Percentiles rank a stretch among this genome's conserved stretches.
Conservation (phyloP, 2,329 filamentous ascomycete genomes). For the Sporothrix globosa region DNA sequence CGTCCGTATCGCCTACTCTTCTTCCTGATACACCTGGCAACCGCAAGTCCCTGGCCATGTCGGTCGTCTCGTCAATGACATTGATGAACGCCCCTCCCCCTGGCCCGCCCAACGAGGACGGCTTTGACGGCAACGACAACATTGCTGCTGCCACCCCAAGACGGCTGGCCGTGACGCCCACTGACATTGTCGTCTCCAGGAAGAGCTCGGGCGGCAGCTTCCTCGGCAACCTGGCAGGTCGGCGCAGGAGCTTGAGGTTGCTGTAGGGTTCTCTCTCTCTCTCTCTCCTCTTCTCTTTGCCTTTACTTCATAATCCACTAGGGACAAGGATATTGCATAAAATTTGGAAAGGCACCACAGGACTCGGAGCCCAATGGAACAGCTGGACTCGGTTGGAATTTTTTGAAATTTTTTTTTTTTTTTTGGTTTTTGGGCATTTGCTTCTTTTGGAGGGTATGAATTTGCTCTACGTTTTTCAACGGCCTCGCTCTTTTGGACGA, state of each 20-base stretch:
- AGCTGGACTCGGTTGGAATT: neutral
- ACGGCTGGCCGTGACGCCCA: conserved; percentile 41
- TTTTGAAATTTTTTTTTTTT: neutral
- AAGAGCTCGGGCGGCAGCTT: conserved; percentile 43
- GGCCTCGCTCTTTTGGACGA: conserved; percentile 26
- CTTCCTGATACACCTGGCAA: conserved; percentile 33
- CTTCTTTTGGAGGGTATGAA: neutral
- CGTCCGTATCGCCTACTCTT: neutral
- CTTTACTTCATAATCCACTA: neutral
- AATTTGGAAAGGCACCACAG: conserved; percentile 18
- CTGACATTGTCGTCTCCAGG: conserved; percentile 34
- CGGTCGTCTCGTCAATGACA: conserved; percentile 35
- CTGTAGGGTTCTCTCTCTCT: conserved; percentile 6
- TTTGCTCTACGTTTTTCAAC: conserved; percentile 1
- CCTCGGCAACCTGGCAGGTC: conserved; percentile 21
- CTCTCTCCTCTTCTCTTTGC: neutral
- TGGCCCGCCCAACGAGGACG: conserved; percentile 34
- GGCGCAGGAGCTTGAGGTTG: conserved; percentile 30
- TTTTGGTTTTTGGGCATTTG: too few species aligned
- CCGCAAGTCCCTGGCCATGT: conserved; percentile 34
- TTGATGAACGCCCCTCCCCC: conserved; percentile 49
- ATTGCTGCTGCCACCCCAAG: neutral
- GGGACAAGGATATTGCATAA: conserved; percentile 17
- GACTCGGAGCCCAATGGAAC: neutral
- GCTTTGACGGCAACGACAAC: neutral